Evolutionary conservation across 2,329 filamentous ascomycete genomes (phyloP), one percentile per base, ranked within the genome.

Genomic region (Spiromastix sp.): DNA sequence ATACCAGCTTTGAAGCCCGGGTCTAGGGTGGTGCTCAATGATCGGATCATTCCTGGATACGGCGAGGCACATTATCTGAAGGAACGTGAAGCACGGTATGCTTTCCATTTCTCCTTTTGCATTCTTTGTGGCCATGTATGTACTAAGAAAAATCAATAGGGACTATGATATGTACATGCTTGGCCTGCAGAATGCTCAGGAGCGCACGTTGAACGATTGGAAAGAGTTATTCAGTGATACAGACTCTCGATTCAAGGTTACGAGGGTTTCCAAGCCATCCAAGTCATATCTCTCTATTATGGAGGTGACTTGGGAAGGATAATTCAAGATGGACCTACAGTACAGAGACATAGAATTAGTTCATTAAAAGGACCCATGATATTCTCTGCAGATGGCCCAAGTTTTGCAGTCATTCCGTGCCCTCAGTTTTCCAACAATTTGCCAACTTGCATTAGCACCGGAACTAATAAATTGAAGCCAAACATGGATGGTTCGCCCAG

Each of bases 1-100:
- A 54, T 74, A 2, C 71, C 72, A 2, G 70, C 70, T 4, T 56
- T 78, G 18, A 75, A 72, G 49, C 66, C 66, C 0, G 72, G 72
- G 1, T 66, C 72, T 0, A 60, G 63, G 20, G 48, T 75, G 5
- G 38, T 64, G 11, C 54, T 61, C 27, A 9, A 13, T 29, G 16
- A 29, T 29, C n/a, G 16, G 12, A 29, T 29, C 16, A 15, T 29
- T 29, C 7, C n/a, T 15, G 16, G 26, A 10, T 3, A 29, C 26
- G 9, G 9, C 26, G 9, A 29, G 12, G 26, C n/a, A 29, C 16
- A 29, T 29, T n/a, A 29, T 29, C 10, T 25, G 10, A 12, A 25
- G 22, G 22, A 25, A 12, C 22, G 22, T 10, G 12, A 10, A 10
- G 22, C 12, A 3, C 3, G 22, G 22, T 25, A 25, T 25, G 27